Evolutionary conservation across 2,329 filamentous ascomycete genomes (phyloP).

Genomic region (Dryadomyces quercus-mongolicae): DNA sequence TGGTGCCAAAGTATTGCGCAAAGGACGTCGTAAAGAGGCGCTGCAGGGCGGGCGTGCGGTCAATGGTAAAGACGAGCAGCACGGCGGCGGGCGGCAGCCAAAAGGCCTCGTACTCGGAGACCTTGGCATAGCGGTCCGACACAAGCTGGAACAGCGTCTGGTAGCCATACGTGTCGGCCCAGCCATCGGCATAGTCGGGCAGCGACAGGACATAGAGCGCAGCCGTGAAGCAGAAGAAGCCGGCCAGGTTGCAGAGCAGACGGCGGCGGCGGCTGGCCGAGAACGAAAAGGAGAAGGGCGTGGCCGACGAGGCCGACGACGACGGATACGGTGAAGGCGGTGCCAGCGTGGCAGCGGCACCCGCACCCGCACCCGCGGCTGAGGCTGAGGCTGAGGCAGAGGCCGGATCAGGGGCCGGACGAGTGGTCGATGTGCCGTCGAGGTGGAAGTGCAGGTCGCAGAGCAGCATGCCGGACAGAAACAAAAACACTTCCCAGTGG

Average conservation of each 20-base stretch:
- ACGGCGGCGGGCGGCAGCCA: conserved; percentile 15
- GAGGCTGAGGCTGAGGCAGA: no score
- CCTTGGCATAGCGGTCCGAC: conserved; percentile 8
- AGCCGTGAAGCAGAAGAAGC: neutral
- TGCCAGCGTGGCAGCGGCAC: neutral
- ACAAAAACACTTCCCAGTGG: conserved; percentile 19
- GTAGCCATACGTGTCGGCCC: conserved; percentile 4
- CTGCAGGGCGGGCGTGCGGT: conserved; percentile 14
- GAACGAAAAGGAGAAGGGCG: no score
- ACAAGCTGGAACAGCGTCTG: conserved; percentile 9
- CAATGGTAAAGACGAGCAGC: conserved; percentile 15
- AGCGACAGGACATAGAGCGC: conserved; percentile 7
- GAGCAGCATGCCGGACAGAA: conserved; percentile 20
- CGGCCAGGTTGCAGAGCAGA: neutral
- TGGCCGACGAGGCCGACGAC: no score
- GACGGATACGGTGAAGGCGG: neutral
- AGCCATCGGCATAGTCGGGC: conserved; percentile 13
- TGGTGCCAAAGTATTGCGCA: conserved; percentile 39
- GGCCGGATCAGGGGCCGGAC: no score
- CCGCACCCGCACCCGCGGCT: neutral
- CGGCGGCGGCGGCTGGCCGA: neutral
- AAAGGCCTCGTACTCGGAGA: conserved; percentile 14
- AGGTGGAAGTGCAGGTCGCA: conserved; percentile 18
- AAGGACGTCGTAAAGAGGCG: conserved; percentile 16
- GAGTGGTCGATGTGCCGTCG: conserved; percentile 17